Evolutionary conservation across 2,329 filamentous ascomycete species (phyloP), one percentile per base, ranked within the genome.

Genomic region (Colletotrichum cereale): DNA sequence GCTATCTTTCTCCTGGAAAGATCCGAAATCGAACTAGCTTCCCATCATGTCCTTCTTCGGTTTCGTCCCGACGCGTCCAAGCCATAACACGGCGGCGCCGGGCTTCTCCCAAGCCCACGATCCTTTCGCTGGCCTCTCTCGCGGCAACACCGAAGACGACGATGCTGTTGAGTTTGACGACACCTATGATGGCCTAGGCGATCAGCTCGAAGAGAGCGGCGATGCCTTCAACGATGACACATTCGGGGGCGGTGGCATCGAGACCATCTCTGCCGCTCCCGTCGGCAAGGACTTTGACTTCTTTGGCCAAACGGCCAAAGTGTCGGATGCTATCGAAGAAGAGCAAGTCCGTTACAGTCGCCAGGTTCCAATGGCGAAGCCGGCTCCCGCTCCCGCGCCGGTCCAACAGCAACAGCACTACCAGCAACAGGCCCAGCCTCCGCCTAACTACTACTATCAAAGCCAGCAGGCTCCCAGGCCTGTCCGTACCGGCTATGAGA

Each of bases 211-310:
- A 77, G 96, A 99, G 80, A 92, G 93, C 26, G 93, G 96, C 78
- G 96, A 99, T 85, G 94, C 89, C 62, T 94, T 98, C 87, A 99
- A 99, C 82, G 94, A 98, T 77, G 96, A 98, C 80, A 99, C 96
- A 2, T 99, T 99, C 79, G 93, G 84, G 52, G 82, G 79, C 16
- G 79, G 79, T 38, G 78, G 77, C 24, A 73, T 82, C 71, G 79
- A 79, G 67, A 83, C 81, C 44, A 83, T 80, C 24, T 78, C 80
- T 24, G 75, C 80, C 47, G 82, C 86, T 38, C 85, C 85, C 14
- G 89, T 96, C 71, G 95, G 95, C 79, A 97, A 93, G 80, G 96
- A 99, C 82, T 98, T 98, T 78, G 96, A 99, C 81, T 99, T 98
- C 83, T 97, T 97, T 75, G 95, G 95, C 50, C 91, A 93, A 78